Conservation (phyloP, 352 stramenopile species). For the Peronosclerospora sorghi region DNA sequence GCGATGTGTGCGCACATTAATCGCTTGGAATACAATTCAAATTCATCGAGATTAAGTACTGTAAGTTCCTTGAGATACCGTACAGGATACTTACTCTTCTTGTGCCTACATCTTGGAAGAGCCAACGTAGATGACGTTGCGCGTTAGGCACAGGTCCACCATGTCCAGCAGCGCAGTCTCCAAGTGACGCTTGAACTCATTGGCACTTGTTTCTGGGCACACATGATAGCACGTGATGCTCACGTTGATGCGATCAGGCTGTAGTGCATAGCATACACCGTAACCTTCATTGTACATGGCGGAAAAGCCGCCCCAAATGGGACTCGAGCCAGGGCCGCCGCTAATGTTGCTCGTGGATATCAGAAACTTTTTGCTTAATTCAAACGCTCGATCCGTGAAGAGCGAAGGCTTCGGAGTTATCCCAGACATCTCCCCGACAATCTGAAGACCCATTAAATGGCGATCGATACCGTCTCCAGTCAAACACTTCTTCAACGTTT, state of each 20-base stretch:
- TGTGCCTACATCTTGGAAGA: conserved; percentile 66
- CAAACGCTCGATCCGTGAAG: conserved; percentile 90
- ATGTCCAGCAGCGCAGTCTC: conserved; percentile 94
- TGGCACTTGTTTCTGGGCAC: conserved; percentile 64
- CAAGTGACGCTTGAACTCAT: conserved; percentile 83
- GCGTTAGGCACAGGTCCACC: conserved; percentile 84
- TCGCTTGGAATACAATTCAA: no score
- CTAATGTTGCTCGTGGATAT: conserved; percentile 94
- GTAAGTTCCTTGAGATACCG: background rate
- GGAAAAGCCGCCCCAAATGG: conserved; percentile 96
- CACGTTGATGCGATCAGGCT: conserved; percentile 91
- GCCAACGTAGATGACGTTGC: conserved; percentile 86
- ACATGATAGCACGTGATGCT: conserved; percentile 89
- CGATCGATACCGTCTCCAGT: conserved; percentile 89
- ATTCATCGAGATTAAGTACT: no score
- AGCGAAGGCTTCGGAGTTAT: conserved; percentile 82
- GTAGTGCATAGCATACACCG: conserved; percentile 92
- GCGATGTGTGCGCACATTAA: no score
- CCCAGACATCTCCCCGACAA: conserved; percentile 88
- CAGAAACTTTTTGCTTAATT: conserved; percentile 90
- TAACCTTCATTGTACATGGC: conserved; percentile 92
- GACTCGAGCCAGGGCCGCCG: conserved; percentile 85
- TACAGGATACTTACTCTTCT: background rate
- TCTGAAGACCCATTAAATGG: conserved; percentile 93
- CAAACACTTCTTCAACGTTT: conserved; percentile 81